These are phyloP conservation scores for Barnettozyma sucrosica DNA, from an alignment of 805 yeast genomes.

Conservation along the genomic window DNA sequence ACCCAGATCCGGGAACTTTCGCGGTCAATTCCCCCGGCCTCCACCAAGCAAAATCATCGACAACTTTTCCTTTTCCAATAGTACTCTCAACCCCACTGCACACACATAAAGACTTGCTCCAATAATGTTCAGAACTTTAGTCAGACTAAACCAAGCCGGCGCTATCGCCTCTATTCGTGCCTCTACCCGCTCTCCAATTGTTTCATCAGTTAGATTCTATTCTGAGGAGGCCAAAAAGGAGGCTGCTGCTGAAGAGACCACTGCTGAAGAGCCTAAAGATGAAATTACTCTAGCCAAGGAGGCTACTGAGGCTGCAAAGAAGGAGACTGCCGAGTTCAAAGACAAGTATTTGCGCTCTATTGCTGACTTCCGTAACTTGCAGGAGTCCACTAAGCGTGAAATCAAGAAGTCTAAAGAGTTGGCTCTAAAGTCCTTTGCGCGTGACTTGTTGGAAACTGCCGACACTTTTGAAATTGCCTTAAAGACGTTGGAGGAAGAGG, in stretches of 20 bases:
- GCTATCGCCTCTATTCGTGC: slow-evolving; percentile 7
- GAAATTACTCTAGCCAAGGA: slow-evolving; percentile 18
- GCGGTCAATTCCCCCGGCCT: not conserved
- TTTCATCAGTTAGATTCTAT: slow-evolving; percentile 19
- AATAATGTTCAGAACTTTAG: slow-evolving; percentile 20
- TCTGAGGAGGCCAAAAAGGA: slow-evolving; percentile 25
- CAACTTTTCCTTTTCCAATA: not conserved
- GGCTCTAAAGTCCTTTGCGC: slow-evolving; percentile 26
- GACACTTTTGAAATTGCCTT: slow-evolving; percentile 28
- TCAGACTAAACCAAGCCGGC: slow-evolving; percentile 9
- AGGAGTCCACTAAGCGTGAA: slow-evolving; percentile 27
- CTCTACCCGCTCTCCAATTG: not conserved
- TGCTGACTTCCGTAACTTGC: slow-evolving; percentile 28
- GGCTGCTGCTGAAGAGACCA: slow-evolving; percentile 9
- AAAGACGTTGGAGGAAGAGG: slow-evolving; percentile 23
- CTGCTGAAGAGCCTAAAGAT: slow-evolving; percentile 19
- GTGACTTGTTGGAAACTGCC: slow-evolving; percentile 24
- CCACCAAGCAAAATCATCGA: not conserved
- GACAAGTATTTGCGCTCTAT: slow-evolving; percentile 24
- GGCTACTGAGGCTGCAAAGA: slow-evolving; percentile 21
- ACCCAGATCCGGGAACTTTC: not conserved
- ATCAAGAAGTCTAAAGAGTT: slow-evolving; percentile 26
- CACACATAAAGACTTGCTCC: not conserved
- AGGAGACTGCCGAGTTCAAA: slow-evolving; percentile 25
- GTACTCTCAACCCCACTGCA: not conserved